Evolutionary conservation across 2,329 filamentous ascomycete genomes (phyloP).

Genomic region (Eutypella sp.): DNA sequence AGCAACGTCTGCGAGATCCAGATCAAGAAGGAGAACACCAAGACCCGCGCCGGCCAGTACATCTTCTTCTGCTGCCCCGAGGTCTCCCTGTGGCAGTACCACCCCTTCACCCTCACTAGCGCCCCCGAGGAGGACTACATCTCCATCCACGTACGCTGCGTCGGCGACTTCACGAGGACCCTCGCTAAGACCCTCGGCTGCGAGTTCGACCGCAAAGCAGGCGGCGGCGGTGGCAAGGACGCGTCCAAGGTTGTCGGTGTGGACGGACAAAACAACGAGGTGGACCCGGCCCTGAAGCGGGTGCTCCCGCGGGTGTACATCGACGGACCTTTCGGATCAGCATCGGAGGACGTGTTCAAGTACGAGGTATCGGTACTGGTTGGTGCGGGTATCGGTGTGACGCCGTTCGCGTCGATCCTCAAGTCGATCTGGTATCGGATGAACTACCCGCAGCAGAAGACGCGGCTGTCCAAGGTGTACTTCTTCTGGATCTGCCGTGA

Average conservation of each 20-base stretch:
- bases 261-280: slow-evolving; percentile 51
- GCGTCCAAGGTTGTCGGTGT: slow-evolving; percentile 66
- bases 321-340: slow-evolving; percentile 80
- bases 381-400: slow-evolving; percentile 78
- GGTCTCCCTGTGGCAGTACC: slow-evolving; percentile 83
- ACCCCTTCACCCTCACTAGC: slow-evolving; percentile 80
- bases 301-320: slow-evolving; percentile 77
- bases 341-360: slow-evolving; percentile 86
- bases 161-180: slow-evolving; percentile 74
- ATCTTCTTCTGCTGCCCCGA: slow-evolving; percentile 86
- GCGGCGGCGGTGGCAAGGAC: slow-evolving; percentile 33
- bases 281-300: slow-evolving; percentile 66
- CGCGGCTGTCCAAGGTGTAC: slow-evolving; percentile 77
- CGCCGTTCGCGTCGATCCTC: slow-evolving; percentile 80
- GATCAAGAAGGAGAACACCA: slow-evolving; percentile 85
- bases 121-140: slow-evolving; percentile 89
- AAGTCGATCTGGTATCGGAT: slow-evolving; percentile 93
- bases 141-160: slow-evolving; percentile 76
- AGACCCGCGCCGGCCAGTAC: slow-evolving; percentile 77
- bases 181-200: slow-evolving; percentile 70
- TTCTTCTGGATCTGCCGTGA: slow-evolving; percentile 92
- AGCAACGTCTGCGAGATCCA: slow-evolving; percentile 88
- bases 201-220: slow-evolving; percentile 60
- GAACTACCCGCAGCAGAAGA: slow-evolving; percentile 80
- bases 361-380: slow-evolving; percentile 77